A percentile compares a stretch with the other conserved stretches of the same genome.
These are phyloP conservation scores for Ampelocalamus luodianensis DNA, from an alignment of 176 grass and related monocot genomes.

Conservation along the genomic window DNA sequence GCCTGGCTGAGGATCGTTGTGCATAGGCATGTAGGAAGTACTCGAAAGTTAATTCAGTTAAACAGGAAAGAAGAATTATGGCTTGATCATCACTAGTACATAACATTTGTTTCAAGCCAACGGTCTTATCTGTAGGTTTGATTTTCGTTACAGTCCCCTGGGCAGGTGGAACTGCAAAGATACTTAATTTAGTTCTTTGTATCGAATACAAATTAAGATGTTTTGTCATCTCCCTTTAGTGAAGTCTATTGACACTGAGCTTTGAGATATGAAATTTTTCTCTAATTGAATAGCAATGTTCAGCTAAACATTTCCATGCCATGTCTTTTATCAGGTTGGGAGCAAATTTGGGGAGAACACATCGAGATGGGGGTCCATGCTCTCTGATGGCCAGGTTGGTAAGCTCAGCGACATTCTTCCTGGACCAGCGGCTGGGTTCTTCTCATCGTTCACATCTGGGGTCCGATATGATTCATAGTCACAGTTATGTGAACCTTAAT, in stretches of 20 bases:
- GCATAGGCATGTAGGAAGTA: conserved; percentile 18
- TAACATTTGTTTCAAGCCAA: neutral
- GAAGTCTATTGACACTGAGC: neutral
- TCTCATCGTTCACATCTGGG: conserved; percentile 93
- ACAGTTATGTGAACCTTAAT: neutral
- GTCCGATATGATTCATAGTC: conserved; percentile 72
- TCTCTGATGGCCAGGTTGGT: conserved; percentile 91
- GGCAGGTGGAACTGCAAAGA: conserved; percentile 6
- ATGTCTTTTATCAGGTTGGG: conserved; percentile 67
- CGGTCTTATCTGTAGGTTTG: neutral
- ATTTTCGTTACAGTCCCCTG: neutral
- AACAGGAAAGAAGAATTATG: conserved; percentile 25
- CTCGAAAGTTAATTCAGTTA: neutral
- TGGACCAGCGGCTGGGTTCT: conserved; percentile 83
- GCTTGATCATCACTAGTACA: conserved; percentile 17
- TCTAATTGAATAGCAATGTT: conserved; percentile 23
- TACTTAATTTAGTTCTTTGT: neutral
- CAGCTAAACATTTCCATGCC: conserved; percentile 1
- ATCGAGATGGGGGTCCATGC: conserved; percentile 97
- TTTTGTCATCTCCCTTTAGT: neutral
- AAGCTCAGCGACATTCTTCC: conserved; percentile 97
- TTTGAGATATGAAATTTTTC: neutral
- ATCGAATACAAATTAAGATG: neutral
- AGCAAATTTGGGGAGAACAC: conserved; percentile 99
- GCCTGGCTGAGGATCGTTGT: conserved; percentile 11